Percentiles rank a stretch among this genome's conserved stretches.
Evolutionary conservation across 768 basidiomycete species (phyloP).

Genomic region (Boletus coccyginus): DNA sequence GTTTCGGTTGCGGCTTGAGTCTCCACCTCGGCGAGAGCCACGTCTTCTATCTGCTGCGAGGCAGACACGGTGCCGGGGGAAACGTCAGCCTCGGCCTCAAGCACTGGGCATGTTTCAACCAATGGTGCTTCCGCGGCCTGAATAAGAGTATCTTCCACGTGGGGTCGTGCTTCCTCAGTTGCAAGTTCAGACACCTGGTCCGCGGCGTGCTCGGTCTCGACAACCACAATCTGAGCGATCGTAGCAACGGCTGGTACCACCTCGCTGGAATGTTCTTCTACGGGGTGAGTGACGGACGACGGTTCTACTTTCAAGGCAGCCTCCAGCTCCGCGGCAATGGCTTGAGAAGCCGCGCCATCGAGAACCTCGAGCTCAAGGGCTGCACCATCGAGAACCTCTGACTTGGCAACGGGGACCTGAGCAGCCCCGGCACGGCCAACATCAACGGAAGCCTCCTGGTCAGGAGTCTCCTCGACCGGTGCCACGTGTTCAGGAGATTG

Average conservation of each 20-base stretch:
- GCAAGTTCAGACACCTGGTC: not conserved
- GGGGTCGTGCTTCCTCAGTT: not conserved
- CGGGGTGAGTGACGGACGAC: not conserved
- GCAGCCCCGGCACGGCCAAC: not conserved
- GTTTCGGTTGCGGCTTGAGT: not conserved
- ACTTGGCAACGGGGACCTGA: not conserved
- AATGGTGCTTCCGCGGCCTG: not conserved
- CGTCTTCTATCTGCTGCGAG: not conserved
- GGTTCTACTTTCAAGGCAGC: not conserved
- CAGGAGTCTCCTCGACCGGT: conserved; percentile 17
- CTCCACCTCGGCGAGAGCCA: not conserved
- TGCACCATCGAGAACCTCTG: not conserved
- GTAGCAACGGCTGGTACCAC: not conserved
- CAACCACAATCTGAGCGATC: not conserved
- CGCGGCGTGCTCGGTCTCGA: conserved; percentile 2
- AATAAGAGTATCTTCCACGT: not conserved
- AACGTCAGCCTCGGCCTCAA: not conserved
- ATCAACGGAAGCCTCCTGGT: conserved; percentile 2
- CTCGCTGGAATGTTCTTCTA: not conserved
- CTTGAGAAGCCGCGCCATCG: too few relatives aligned
- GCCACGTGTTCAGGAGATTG: conserved; percentile 9
- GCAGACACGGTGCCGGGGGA: not conserved
- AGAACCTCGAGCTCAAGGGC: not conserved
- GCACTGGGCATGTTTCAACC: not conserved
- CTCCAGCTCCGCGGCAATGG: too few relatives aligned